Evolutionary conservation across 768 basidiomycete species (phyloP), one percentile per base, ranked within the genome.

Genomic region (Mycena floridula): DNA sequence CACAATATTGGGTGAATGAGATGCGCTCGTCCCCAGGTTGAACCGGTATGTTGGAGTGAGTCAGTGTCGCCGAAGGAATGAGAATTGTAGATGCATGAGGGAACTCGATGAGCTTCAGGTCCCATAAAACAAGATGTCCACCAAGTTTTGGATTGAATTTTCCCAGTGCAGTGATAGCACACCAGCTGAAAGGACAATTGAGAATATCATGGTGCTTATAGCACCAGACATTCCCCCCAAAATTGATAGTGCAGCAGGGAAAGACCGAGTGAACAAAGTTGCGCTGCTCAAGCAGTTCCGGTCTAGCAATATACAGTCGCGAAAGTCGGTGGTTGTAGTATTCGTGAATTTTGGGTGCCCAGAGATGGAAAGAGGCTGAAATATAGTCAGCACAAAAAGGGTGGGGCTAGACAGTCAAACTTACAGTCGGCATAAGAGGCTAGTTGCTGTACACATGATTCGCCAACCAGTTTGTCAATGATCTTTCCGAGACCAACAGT

Each of bases 121-220:
- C 59, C 51, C 57, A 59, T 0, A 70, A 36, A 0, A 68, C 46
- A 0, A 68, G 37, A 37, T 68, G 65, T 2, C 65, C 65, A 7
- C 66, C 60, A 21, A 40, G 52, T 2, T 3, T 53, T 1, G 41
- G 50, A 40, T 67, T 52, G 43, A 59, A 69, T 2, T 40, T 5
- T 1, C 67, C 66, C 0, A 59, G 39, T 0, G 64, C 54, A 2
- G 50, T 54, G 11, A 70, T 62, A 0, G 54, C 54, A 37, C 66
- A 72, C 52, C 58, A 55, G 0, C 65, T 63, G 25, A 48, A 56
- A 0, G 64, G 50, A 0, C 61, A 43, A 36, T 72, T 71, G 5
- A 37, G 42, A 21, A 20, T 38, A 35, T 72, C 66, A 0, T 48
- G 49, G 16, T 66, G 67, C 0, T 47, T 37, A 0, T 28, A 24